phyloP scores from a whole-genome alignment of 1,139 yeast genomes.

The Debaryomyces psychrophilus region DNA sequence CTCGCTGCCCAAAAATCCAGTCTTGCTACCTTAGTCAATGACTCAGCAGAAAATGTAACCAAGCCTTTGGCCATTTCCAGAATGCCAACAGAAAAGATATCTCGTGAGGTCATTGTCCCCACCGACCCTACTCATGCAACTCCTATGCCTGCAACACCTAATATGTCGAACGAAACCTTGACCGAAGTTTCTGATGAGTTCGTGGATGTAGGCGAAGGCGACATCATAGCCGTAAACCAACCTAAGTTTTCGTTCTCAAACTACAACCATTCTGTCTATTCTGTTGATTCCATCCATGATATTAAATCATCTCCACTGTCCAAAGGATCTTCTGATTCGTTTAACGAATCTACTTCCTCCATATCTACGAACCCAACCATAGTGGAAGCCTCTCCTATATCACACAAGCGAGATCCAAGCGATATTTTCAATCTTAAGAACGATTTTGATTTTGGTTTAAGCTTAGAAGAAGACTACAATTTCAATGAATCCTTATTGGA shows the following conservation, averaged over 20 bases:
- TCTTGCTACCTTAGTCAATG: slow-evolving; percentile 32
- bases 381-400: slow-evolving; percentile 11
- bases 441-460: slow-evolving; percentile 13
- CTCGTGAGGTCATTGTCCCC: not conserved
- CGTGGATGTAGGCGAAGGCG: slow-evolving; percentile 13
- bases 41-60: slow-evolving; percentile 17
- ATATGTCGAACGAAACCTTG: slow-evolving; percentile 9
- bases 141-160: slow-evolving; percentile 1
- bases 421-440: slow-evolving; percentile 11
- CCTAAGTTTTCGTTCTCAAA: slow-evolving; percentile 9
- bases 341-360: slow-evolving; percentile 27
- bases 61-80: slow-evolving; percentile 32
- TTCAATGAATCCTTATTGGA: not conserved
- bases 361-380: slow-evolving; percentile 24
- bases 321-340: slow-evolving; percentile 13
- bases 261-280: slow-evolving; percentile 8
- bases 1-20: slow-evolving; percentile 15
- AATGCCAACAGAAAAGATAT: slow-evolving; percentile 16
- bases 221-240: slow-evolving; percentile 6
- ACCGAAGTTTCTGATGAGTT: slow-evolving; percentile 8
- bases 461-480: not conserved
- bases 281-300: slow-evolving; percentile 12
- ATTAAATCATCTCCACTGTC: slow-evolving; percentile 19
- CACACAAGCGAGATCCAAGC: slow-evolving; percentile 8
- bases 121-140: not conserved